Conservation (phyloP, 441 rosid species). For the Pelargonium citronellum region DNA sequence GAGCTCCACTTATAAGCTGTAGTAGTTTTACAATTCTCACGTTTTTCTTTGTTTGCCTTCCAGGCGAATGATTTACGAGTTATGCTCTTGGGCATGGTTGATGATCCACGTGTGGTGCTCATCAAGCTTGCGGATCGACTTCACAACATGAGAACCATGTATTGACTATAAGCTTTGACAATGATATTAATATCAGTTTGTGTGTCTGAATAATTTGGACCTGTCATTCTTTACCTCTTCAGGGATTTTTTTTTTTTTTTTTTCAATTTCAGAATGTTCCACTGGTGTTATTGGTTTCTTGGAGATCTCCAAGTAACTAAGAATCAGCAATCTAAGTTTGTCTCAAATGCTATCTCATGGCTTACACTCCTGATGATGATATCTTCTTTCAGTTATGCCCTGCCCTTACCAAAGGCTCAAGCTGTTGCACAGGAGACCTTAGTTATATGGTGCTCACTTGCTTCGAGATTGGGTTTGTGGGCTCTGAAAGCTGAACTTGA, state of each 20-base stretch:
- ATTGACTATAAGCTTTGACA: constrained; percentile 21
- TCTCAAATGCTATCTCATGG: neutral
- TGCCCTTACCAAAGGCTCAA: constrained; percentile 55
- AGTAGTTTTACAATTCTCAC: constrained; percentile 19
- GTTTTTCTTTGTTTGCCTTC: constrained; percentile 14
- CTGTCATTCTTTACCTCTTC: neutral
- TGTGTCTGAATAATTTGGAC: constrained; percentile 6
- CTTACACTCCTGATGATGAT: constrained; percentile 14
- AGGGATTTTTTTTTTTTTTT: neutral
- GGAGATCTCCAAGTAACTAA: constrained; percentile 12
- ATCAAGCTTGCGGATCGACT: constrained; percentile 83
- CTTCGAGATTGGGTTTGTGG: constrained; percentile 77
- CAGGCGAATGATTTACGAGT: constrained; percentile 63
- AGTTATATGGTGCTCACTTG: constrained; percentile 73
- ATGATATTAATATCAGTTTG: neutral
- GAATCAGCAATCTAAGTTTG: constrained; percentile 1
- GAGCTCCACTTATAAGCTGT: constrained; percentile 9
- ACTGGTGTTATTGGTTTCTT: neutral
- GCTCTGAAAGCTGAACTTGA: constrained; percentile 69
- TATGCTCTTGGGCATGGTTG: constrained; percentile 81
- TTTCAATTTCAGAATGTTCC: neutral
- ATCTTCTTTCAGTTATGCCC: constrained; percentile 46
- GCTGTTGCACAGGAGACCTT: constrained; percentile 72
- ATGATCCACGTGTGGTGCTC: constrained; percentile 75
- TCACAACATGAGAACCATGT: constrained; percentile 87